A percentile compares a stretch with the other conserved stretches of the same genome.
Conservation (phyloP, 2,329 filamentous ascomycete genomes). For the Dryadomyces sulphureus region DNA sequence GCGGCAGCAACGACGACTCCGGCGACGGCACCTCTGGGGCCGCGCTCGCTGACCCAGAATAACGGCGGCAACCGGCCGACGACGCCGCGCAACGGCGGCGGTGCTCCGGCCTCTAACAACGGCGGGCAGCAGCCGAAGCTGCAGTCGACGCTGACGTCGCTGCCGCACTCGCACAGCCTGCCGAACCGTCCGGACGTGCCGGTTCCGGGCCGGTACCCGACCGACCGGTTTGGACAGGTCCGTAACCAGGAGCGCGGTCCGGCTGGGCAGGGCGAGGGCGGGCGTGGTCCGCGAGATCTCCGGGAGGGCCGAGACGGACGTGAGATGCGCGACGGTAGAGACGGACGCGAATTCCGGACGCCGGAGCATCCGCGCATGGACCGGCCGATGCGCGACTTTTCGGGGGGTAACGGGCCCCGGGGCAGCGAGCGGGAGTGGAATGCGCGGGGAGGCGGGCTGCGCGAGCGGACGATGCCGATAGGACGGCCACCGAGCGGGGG, state of each 20-base stretch:
- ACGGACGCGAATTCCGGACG: constrained; percentile 18
- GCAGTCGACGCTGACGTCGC: constrained; percentile 19
- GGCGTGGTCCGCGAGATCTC: constrained; percentile 12
- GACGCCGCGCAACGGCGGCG: constrained; percentile 13
- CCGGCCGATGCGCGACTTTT: constrained; percentile 22
- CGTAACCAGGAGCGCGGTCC: constrained; percentile 9
- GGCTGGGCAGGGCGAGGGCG: not conserved
- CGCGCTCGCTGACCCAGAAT: constrained; percentile 1
- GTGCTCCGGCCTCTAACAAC: constrained; percentile 15
- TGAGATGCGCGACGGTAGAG: constrained; percentile 17
- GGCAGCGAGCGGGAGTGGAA: constrained; percentile 30
- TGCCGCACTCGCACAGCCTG: constrained; percentile 14
- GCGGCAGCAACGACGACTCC: not conserved
- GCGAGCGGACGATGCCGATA: not conserved
- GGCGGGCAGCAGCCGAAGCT: constrained; percentile 11
- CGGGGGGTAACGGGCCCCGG: constrained; percentile 4
- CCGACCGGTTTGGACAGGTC: constrained; percentile 14
- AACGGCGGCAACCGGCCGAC: constrained; percentile 14
- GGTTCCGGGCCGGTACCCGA: constrained; percentile 9
- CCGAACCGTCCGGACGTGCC: constrained; percentile 17
- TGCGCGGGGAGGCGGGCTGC: constrained; percentile 13
- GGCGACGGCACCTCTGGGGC: not conserved
- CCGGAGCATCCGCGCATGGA: constrained; percentile 26
- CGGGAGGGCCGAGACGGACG: constrained; percentile 25
- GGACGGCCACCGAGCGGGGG: constrained; percentile 8